Evolutionary conservation across 352 stramenopile species (phyloP).

Genomic region (Phytophthora constricta): DNA sequence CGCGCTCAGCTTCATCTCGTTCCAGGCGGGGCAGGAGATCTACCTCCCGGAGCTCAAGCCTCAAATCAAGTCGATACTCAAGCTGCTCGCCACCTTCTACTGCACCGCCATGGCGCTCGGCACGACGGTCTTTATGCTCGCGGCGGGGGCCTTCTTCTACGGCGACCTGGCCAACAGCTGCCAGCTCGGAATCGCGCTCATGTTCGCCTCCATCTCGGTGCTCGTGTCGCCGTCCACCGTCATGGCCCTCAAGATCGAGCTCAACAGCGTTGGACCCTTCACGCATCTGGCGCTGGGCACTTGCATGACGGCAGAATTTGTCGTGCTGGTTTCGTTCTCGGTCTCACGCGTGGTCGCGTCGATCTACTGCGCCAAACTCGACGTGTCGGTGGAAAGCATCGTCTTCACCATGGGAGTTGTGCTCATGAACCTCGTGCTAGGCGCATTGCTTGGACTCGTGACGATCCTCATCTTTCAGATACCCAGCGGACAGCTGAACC

Average conservation of each 20-base stretch:
- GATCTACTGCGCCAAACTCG: constrained; percentile 62
- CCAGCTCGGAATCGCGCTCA: constrained; percentile 64
- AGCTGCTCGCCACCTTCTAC: constrained; percentile 53
- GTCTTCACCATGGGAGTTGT: constrained; percentile 61
- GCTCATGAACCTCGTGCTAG: constrained; percentile 60
- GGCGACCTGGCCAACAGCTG: constrained; percentile 45
- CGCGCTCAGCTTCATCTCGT: constrained; percentile 73
- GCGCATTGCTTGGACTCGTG: constrained; percentile 47
- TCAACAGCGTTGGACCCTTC: constrained; percentile 69
- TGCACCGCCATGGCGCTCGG: constrained; percentile 53
- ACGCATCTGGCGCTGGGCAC: constrained; percentile 70
- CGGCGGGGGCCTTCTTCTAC: constrained; percentile 64
- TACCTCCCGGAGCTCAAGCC: constrained; percentile 62
- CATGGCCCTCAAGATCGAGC: constrained; percentile 80
- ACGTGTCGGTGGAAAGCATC: constrained; percentile 55
- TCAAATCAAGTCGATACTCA: constrained; percentile 63
- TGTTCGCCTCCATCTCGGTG: constrained; percentile 74
- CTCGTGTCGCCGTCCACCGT: constrained; percentile 69
- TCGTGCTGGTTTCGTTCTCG: constrained; percentile 74
- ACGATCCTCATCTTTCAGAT: constrained; percentile 69
- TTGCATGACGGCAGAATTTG: constrained; percentile 71
- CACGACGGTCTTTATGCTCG: constrained; percentile 51
- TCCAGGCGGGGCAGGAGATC: constrained; percentile 73
- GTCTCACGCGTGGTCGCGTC: constrained; percentile 65
- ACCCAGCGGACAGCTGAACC: constrained; percentile 40